Base-by-base conservation (phyloP, 495 filamentous ascomycete species). In the Hypoxylon perforatum region DNA sequence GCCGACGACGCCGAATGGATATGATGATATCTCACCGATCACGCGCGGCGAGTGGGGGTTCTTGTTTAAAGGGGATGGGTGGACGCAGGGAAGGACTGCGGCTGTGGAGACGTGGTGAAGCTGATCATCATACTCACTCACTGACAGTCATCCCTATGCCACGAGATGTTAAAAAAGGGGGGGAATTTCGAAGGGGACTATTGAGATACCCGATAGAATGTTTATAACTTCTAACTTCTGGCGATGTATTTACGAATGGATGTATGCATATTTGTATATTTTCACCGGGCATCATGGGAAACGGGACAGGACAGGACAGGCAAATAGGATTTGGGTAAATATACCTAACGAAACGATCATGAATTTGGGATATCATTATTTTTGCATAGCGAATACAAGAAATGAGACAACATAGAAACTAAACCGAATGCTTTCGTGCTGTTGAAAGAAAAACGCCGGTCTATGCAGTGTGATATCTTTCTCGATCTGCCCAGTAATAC, bases 11-110 rank as follows among this genome's bases (percentile, higher is more conserved):
- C 84, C 84, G 8, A 85, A 86, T 61, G 78, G 77, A 35, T 82
- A 81, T 48, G 83, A 84, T 38, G 84, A 86, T 48, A 82, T 86
- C 44, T 83, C 81, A 25, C 84, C 83, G 11, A 78, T 82, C 14
- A 86, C 84, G 12, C 71, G 79, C 35, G 82, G 82, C 9, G 84
- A 86, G 73, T 86, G 84, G 84, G 80, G 81, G 12, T 82, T 84
- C 55, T 58, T 86, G 55, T 82, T 82, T 61, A 77, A 75, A n/a
- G 78, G 75, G n/a, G 77, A 78, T 8, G 75, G 71, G 9, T 78
- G 78, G 76, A 68, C 58, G 23, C 64, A 66, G n/a, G 74, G 63
- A 17, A 74, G 65, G 57, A 77, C 61, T 42, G 80, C 62, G 8
- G 69, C 68, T 45, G 76, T 85, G 10, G 78, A 80, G 71, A 78